Conservation (phyloP, 495 filamentous ascomycete genomes). For the Peziza echinospora region DNA sequence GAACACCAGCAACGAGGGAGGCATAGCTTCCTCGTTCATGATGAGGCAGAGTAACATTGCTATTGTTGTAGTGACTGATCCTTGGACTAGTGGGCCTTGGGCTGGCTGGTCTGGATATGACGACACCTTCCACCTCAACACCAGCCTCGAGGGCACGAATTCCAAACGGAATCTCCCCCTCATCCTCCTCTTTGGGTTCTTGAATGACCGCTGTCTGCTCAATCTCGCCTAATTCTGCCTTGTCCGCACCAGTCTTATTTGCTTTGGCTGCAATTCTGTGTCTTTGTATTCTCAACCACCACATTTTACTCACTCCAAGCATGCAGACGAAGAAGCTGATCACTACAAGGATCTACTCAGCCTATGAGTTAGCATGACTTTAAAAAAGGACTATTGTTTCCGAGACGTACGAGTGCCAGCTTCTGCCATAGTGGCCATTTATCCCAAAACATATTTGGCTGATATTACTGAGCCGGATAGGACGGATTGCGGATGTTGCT, state of each 20-base stretch:
- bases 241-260: slow-evolving; percentile 31
- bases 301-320: slow-evolving; percentile 20
- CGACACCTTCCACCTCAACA: slow-evolving; percentile 70
- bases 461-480: neutral
- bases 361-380: slow-evolving; percentile 6
- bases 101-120: slow-evolving; percentile 49
- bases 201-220: no score
- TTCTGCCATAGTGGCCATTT: slow-evolving; percentile 77
- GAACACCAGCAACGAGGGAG: neutral
- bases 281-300: neutral
- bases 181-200: no score
- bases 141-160: slow-evolving; percentile 73
- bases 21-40: neutral
- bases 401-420: slow-evolving; percentile 60
- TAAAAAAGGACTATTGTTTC: slow-evolving; percentile 1
- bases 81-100: slow-evolving; percentile 17
- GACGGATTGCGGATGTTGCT: neutral
- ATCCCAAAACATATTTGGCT: slow-evolving; percentile 40
- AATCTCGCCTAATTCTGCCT: slow-evolving; percentile 41
- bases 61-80: no score
- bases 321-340: slow-evolving; percentile 27
- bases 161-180: slow-evolving; percentile 83
- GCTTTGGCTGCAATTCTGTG: no score
- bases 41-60: slow-evolving; percentile 13
- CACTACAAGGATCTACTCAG: slow-evolving; percentile 18